Base-by-base conservation (phyloP, 176 grass and related monocot genomes). In the Thalia dealbata region DNA sequence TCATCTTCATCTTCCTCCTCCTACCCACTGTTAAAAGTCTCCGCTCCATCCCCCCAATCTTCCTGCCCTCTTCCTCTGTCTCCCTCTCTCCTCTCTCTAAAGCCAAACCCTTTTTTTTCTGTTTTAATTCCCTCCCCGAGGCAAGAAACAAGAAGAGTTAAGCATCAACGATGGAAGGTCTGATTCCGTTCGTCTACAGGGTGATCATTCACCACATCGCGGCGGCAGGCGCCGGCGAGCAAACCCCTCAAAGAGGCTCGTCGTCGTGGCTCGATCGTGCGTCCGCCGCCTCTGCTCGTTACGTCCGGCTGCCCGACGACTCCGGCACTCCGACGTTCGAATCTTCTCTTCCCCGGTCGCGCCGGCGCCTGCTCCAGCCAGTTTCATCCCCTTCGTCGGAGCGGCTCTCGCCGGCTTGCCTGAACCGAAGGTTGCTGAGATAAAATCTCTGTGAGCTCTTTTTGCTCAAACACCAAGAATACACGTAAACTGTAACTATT, bases 151-250 rank as follows among this genome's bases (percentile, higher is more conserved):
- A 38, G 32, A 4, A 1, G 4, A 38, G 32, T n/a, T n/a, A 38
- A 38, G 4, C 4, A 38, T 4, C 4, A 58, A n/a, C 18, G 19
- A 71, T 71, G 69, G 69, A 71, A 27, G 69, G 69, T 14, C 69
- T 96, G 76, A 88, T 96, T 76, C 91, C 88, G 60, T 91, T 91
- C 82, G 82, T 96, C 79, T 96, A 96, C 69, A 86, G 80, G 73
- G 91, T 86, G 76, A 67, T 96, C 14, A 73, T 86, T 43, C 79
- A 84, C 80, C 86, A 91, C 81, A 64, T 28, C 32, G 32, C 32
- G 32, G 32, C 32, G 32, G 32, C 32, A 1, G 32, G 32, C 32
- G 32, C 1, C 32, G 69, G 69, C 15, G 69, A 27, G 24, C 43
- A 27, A 4, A 38, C 32, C 32, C 32, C 32, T 38, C 32, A 1